These are phyloP conservation scores for Arachis hypogaea DNA, from an alignment of 306 rosid species.

Conservation along the genomic window DNA sequence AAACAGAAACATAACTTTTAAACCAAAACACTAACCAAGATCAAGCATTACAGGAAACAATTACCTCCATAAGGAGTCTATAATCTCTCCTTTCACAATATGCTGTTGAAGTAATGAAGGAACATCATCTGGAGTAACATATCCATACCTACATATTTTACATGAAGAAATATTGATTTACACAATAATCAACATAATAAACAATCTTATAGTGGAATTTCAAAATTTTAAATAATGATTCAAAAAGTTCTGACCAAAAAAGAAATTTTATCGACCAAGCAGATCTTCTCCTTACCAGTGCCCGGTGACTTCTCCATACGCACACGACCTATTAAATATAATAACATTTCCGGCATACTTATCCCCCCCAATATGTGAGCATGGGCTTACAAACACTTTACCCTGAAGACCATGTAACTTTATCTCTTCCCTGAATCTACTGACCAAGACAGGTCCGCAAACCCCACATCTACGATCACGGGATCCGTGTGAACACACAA, in stretches of 20 bases:
- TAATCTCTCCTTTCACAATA: conserved; percentile 69
- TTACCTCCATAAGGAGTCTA: conserved; percentile 86
- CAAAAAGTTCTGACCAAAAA: conserved; percentile 17
- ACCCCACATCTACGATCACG: conserved; percentile 95
- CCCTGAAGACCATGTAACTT: conserved; percentile 68
- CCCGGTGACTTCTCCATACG: conserved; percentile 71
- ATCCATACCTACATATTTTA: conserved; percentile 77
- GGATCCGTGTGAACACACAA: conserved; percentile 90
- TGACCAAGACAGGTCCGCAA: conserved; percentile 87
- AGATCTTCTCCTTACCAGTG: conserved; percentile 69
- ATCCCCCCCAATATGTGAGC: conserved; percentile 93
- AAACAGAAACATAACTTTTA: not conserved
- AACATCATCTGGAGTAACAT: conserved; percentile 85
- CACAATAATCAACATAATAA: conserved; percentile 25
- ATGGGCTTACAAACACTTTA: conserved; percentile 89
- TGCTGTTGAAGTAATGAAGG: conserved; percentile 80
- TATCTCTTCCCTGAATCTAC: conserved; percentile 79
- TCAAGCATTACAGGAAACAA: conserved; percentile 9
- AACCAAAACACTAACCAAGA: conserved; percentile 18
- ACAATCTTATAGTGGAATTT: conserved; percentile 6
- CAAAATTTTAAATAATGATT: not conserved
- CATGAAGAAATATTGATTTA: not conserved
- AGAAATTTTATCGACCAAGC: not conserved
- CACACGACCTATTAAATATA: conserved; percentile 59
- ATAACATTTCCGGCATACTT: conserved; percentile 92